Evolutionary conservation across 129 eudicot genomes (phyloP), one percentile per base, ranked within the genome.

Genomic region (Flaveria linearis): DNA sequence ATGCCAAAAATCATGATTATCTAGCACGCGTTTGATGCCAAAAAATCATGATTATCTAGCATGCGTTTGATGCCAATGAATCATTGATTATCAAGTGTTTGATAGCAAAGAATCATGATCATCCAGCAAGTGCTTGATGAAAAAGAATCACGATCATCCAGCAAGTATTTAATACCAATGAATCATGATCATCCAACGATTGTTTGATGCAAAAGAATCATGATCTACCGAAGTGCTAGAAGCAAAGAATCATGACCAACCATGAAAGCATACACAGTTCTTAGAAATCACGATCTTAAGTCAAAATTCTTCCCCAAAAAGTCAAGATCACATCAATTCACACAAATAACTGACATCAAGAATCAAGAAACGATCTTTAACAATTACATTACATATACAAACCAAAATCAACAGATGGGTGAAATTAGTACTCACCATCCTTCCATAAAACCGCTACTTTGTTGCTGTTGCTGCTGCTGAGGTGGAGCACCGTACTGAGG

Each of bases 401-500:
- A 61, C 0, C 3, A 25, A 11, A 25, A 10, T 25, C 5, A 10
- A 11, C 1, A 60, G 12, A 60, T 2, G 5, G n/a, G 36, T 57
- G 0, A 45, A 42, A 65, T 1, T 0, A 26, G 69, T 7, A 26
- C 53, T 80, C 74, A 80, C 84, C 84, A 80, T 13, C 84, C 84
- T 68, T 80, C 84, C 79, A 80, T 55, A 7, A 66, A 20, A 68
- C 84, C 76, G 9, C 20, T 1, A 56, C 84, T 74, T 56, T 80
- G 83, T 15, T 80, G n/a, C 26, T 73, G 79, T 16, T 80, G 79
- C 17, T 80, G 83, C 22, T 74, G 78, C 2, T 15, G 86, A 57
- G 87, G 96, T 1, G 87, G 93, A 7, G 82, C 74, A 23, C 64
- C 86, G 81, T 89, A 86, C 73, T 86, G 96, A 9, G 90, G 96